phyloP scores from a whole-genome alignment of 257 asterid genomes.

The Oldenlandia corymbosa region DNA sequence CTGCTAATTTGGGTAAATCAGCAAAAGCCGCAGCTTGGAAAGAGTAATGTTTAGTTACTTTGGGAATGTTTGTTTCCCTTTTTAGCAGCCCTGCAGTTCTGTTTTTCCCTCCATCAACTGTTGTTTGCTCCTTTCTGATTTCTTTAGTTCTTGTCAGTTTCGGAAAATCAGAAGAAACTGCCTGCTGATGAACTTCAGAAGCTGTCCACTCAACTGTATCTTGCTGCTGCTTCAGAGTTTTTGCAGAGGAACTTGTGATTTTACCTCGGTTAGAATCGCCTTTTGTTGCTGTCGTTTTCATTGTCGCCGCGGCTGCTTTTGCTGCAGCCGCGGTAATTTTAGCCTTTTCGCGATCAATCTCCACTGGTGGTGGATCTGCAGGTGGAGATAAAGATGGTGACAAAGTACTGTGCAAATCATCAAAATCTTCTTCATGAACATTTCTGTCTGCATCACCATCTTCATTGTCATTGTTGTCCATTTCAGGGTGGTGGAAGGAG shows the following conservation, averaged over 20 bases:
- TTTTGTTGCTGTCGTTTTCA: not conserved
- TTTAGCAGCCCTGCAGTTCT: not conserved
- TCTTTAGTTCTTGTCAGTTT: not conserved
- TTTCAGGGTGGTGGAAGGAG: constrained; percentile 17
- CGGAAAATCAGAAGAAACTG: not conserved
- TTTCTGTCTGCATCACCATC: not conserved
- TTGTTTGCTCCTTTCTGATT: not conserved
- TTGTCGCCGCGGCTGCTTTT: constrained; percentile 5
- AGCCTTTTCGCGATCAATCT: not conserved
- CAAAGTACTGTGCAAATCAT: not conserved
- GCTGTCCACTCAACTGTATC: not conserved
- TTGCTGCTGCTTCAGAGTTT: not conserved
- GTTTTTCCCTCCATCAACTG: not conserved
- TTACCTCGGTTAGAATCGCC: not conserved
- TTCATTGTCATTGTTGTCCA: not conserved
- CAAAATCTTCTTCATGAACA: not conserved
- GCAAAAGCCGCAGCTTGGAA: not conserved
- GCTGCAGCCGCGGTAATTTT: not conserved
- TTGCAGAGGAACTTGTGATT: not conserved
- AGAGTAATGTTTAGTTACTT: not conserved
- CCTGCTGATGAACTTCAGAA: not conserved
- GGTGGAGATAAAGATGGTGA: constrained; percentile 5
- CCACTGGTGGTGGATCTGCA: constrained; percentile 6
- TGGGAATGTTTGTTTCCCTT: not conserved
- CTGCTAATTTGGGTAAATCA: not conserved